Evolutionary conservation across 73 alveolate species (phyloP).

Genomic region (Stentor coeruleus): DNA sequence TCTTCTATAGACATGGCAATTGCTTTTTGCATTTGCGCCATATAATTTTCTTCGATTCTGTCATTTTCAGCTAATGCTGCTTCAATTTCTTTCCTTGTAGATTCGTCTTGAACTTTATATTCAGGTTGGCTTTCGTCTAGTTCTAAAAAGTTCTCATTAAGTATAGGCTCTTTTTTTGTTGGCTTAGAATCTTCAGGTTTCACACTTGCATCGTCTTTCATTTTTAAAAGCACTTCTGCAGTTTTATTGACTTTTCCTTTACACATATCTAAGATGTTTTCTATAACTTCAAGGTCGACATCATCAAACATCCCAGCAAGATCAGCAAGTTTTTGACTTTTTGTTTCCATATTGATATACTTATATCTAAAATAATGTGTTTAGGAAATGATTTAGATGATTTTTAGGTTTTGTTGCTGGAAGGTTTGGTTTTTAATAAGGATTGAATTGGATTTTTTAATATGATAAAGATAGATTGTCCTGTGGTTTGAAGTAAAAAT

Average conservation of each 20-base stretch:
- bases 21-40: neutral
- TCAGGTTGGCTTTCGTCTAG: neutral
- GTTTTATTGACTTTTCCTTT: neutral
- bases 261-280: neutral
- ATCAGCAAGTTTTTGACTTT: neutral
- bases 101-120: neutral
- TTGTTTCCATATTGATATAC: neutral
- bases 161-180: too few relatives aligned
- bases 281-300: neutral
- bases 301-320: conserved; percentile 1
- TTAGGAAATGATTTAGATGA: too few relatives aligned
- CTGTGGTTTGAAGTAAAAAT: too few relatives aligned
- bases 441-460: too few relatives aligned
- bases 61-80: neutral
- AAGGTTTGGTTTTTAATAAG: too few relatives aligned
- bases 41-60: neutral
- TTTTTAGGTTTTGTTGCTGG: too few relatives aligned
- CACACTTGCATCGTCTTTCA: neutral
- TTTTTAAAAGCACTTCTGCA: neutral
- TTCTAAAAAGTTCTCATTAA: too few relatives aligned
- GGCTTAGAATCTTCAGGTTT: neutral
- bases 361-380: too few relatives aligned
- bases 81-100: neutral
- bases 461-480: too few relatives aligned
- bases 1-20: neutral